Evolutionary conservation across 169 alveolate species (phyloP), one percentile per base, ranked within the genome.

Genomic region (Plasmodium vinckei): DNA sequence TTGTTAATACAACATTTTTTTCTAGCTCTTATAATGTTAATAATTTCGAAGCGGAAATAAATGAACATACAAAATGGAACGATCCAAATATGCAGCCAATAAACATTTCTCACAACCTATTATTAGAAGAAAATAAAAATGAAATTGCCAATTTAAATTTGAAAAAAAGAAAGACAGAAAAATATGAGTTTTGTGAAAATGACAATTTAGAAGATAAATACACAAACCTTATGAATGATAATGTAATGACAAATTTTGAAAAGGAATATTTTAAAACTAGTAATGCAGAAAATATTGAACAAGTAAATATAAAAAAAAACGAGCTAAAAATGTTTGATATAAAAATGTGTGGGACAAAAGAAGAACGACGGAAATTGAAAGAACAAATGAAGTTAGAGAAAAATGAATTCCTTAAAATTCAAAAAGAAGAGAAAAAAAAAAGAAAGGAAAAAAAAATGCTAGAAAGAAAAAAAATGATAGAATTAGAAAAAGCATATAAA

Each of bases 381-480:
- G 59, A 72, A 9, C 19, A 47, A 47, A 23, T 9, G 47, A 44
- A 72, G 33, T 19, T 33, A 10, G 59, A 39, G 25, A 72, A 72
- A 54, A 51, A 56, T 54, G 33, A 72, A 39, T 65, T 63, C 4
- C 13, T 63, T 25, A 63, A 9, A 27, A 44, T 4, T n/a, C 59
- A 44, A 65, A 23, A 25, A 70, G 68, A 70, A 51, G 27, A 23
- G 7, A 70, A 25, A 27, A 70, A 68, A 10, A 47, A 7, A 47
- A 68, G 10, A 47, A 33, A 9, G 21, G 53, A 25, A 46, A 49
- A 72, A 25, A 72, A 25, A 54, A 54, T 39, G 33, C 39, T 53
- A 33, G 59, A 65, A 42, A 65, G 46, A 65, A 56, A 65, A 39
- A 56, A 65, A 42, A n/a, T 65, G 13, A 15, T 65, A 1, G 46